Evolutionary conservation across 352 stramenopile species (phyloP), one percentile per base, ranked within the genome.

Genomic region (Pythium monospermum): DNA sequence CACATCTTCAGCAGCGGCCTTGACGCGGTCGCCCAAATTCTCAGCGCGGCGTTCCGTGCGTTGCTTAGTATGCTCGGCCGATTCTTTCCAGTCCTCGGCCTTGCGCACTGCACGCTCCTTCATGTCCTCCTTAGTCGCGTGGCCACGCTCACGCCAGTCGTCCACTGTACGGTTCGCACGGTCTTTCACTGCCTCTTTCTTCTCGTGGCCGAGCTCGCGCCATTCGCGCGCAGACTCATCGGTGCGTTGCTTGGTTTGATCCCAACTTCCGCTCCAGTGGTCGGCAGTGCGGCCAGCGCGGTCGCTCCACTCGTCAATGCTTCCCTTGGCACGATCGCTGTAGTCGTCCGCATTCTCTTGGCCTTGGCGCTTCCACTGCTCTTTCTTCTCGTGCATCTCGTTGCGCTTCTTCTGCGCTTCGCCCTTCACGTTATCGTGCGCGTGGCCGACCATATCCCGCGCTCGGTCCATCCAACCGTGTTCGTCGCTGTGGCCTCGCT

Each of bases 381-480:
- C 40, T 5, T 57, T 57, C 31, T 49, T 60, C 27, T 78, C 57
- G 37, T 59, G 37, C 49, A 68, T 69, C 7, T 81, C 52, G 27
- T 73, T 69, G 26, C 46, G 44, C 27, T 51, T 46, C 25, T 46
- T 40, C 31, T 59, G 40, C n/a, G 57, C 49, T 33, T 64, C 52
- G 19, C 40, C 57, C 49, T 45, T 58, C 11, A 59, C 18, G 31
- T 54, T 55, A 23, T 12, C 39, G n/a, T 45, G 39, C 22, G 57
- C 42, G 15, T 47, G 39, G 3, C 37, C 47, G 1, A 40, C 36
- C 11, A 57, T 51, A 32, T 61, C 59, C 4, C 36, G 40, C 33
- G 66, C 49, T 41, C 66, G 63, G 33, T 86, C 77, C 70, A 86
- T 84, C 77, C 77, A 86, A 35, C 56, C 65, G 45, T 68, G 39